Base-by-base conservation (phyloP, 163 green algal genomes). In the Volvox carteri region DNA sequence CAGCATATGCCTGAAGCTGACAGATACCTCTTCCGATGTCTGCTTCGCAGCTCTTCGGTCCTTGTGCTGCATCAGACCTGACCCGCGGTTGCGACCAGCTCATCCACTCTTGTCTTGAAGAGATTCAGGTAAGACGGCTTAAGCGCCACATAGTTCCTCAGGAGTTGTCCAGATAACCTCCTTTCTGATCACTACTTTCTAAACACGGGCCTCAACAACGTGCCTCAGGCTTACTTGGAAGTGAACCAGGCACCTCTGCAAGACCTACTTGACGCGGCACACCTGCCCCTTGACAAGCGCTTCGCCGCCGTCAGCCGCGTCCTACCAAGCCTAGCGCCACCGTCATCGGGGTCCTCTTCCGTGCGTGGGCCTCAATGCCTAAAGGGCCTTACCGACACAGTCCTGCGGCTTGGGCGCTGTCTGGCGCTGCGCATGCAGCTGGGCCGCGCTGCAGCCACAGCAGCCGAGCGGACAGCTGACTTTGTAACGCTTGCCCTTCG, bases 91-190 rank as follows among this genome's bases (percentile, higher is more conserved):
- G 54, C 30, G 30, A 67, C 19, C 54, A 77, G n/a, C 18, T 84
- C 12, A 58, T 88, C 12, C 50, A 62, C 25, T 14, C 35, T 3
- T 62, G 48, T 67, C 83, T 88, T 35, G 35, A 81, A 39, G 65
- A 83, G 35, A 42, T 88, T 23, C 83, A 88, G 83, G 83, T 88
- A 28, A 60, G 83, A 50, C n/a, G n/a, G n/a, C n/a, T n/a, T n/a
- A n/a, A n/a, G n/a, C n/a, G n/a, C n/a, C n/a, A n/a, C n/a, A n/a
- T n/a, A n/a, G n/a, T n/a, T n/a, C n/a, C n/a, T n/a, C n/a, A n/a
- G n/a, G n/a, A n/a, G n/a, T n/a, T n/a, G n/a, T n/a, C n/a, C n/a
- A n/a, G n/a, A n/a, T n/a, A n/a, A n/a, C n/a, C n/a, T n/a, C n/a
- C n/a, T n/a, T n/a, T n/a, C n/a, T n/a, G n/a, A n/a, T n/a, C n/a